A percentile compares a stretch with the other conserved stretches of the same genome.
These are phyloP conservation scores for Ganoderma leucocontextum DNA, from an alignment of 1,284 basidiomycete genomes.

Conservation along the genomic window DNA sequence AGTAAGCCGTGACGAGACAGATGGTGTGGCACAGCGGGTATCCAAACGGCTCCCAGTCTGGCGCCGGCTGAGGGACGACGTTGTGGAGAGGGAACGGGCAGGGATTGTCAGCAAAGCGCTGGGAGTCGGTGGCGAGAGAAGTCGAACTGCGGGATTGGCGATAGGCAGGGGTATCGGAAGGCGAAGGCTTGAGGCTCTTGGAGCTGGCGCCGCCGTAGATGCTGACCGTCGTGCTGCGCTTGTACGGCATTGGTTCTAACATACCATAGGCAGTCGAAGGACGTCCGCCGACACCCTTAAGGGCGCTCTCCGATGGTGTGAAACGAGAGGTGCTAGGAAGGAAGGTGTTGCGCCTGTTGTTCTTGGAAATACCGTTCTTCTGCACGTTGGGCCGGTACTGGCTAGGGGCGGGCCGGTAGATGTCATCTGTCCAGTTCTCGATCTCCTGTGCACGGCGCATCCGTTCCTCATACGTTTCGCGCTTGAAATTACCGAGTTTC, in stretches of 20 bases:
- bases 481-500: constrained; percentile 92
- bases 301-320: constrained; percentile 79
- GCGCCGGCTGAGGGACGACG: constrained; percentile 92
- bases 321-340: constrained; percentile 88
- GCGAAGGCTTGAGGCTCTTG: constrained; percentile 60
- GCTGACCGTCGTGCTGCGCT: constrained; percentile 57
- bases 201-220: constrained; percentile 59
- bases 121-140: constrained; percentile 63
- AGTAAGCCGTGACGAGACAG: constrained; percentile 98
- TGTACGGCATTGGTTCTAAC: constrained; percentile 69
- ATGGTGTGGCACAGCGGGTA: constrained; percentile 96
- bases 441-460: constrained; percentile 92
- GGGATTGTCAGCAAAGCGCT: constrained; percentile 66
- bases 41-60: constrained; percentile 94
- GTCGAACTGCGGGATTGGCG: constrained; percentile 85
- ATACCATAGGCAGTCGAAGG: constrained; percentile 82
- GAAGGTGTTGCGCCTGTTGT: constrained; percentile 69
- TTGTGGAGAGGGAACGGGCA: constrained; percentile 94
- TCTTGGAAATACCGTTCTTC: constrained; percentile 71
- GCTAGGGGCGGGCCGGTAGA: constrained; percentile 93
- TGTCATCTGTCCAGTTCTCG: constrained; percentile 97
- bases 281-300: constrained; percentile 68
- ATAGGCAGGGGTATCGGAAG: constrained; percentile 80
- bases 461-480: constrained; percentile 94
- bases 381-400: constrained; percentile 90